A percentile compares a stretch with the other conserved stretches of the same genome.
Evolutionary conservation across 495 filamentous ascomycete genomes (phyloP).

Genomic region (Thermothielavioides terrestris): DNA sequence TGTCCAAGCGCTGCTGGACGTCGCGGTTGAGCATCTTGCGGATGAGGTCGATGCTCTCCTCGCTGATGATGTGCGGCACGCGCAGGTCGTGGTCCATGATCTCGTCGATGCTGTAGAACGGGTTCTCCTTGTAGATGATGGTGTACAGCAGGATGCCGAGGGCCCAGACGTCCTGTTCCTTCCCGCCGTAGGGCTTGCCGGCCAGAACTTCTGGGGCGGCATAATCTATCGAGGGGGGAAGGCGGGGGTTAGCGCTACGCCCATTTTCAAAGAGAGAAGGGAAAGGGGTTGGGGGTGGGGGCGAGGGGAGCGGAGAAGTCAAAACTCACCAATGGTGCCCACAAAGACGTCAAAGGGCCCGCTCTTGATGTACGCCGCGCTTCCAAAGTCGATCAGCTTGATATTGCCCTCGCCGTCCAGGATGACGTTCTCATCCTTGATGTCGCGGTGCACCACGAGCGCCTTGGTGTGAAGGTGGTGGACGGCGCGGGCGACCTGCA

Average conservation of each 20-base stretch:
- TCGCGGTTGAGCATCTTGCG: slow-evolving; percentile 85
- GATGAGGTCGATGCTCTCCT: slow-evolving; percentile 83
- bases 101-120: slow-evolving; percentile 98
- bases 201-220: slow-evolving; percentile 95
- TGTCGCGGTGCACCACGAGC: slow-evolving; percentile 89
- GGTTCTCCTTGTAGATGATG: slow-evolving; percentile 98
- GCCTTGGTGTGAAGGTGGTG: slow-evolving; percentile 89
- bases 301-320: not conserved
- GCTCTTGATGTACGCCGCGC: slow-evolving; percentile 94
- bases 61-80: slow-evolving; percentile 85
- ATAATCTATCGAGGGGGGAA: slow-evolving; percentile 78
- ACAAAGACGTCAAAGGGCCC: slow-evolving; percentile 99
- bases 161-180: slow-evolving; percentile 97
- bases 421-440: slow-evolving; percentile 98
- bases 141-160: slow-evolving; percentile 97
- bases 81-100: slow-evolving; percentile 95
- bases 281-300: not conserved
- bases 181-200: slow-evolving; percentile 85
- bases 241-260: too few relatives aligned
- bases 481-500: slow-evolving; percentile 80
- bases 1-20: slow-evolving; percentile 69
- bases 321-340: slow-evolving; percentile 81
- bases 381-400: slow-evolving; percentile 97
- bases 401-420: slow-evolving; percentile 92
- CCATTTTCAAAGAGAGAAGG: too few relatives aligned